Evolutionary conservation across 1,284 basidiomycete species (phyloP), one percentile per base, ranked within the genome.

Genomic region (Malassezia slooffiae): DNA sequence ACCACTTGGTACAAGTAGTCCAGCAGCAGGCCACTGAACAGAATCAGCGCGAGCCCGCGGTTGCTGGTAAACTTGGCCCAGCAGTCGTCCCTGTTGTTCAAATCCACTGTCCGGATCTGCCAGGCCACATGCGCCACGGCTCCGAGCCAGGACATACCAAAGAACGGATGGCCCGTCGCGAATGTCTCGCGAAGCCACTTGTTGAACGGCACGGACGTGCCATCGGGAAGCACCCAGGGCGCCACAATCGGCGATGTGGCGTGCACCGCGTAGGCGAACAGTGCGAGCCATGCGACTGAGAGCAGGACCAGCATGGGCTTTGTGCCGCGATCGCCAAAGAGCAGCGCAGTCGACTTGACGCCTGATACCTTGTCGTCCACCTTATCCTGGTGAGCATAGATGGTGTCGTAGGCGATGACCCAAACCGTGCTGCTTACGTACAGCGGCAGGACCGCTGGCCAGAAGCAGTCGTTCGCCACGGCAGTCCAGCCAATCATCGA

Each of bases 321-420:
- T 34, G 11, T 38, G 29, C 9, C n/a, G 22, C 29, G 20, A 38
- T 30, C 23, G 23, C 17, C 20, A 55, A 73, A 27, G 49, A 85
- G 85, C 35, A 97, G 75, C 0, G 93, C 93, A 2, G 90, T 97
- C 8, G 87, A 91, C 54, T 83, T 85, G 66, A 99, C 91, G 17
- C 86, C 89, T 15, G 80, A 85, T 37, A 77, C 74, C 29, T 86
- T 75, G 64, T 99, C 93, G 73, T 97, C 93, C 6, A 61, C 71
- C 74, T 96, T 97, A 72, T 99, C 93, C 74, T 95, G 91, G 70
- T 97, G 93, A 2, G 93, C 93, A 63, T 99, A 99, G 57, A 97
- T 91, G 37, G 82, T 93, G 63, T 99, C 93, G 65, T 97, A 99
- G 1, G 90, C 84, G 41, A 99, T 77, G 38, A 90, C 93, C 88